Conservation (phyloP, 345 rosid genomes). For the Passiflora organensis region DNA sequence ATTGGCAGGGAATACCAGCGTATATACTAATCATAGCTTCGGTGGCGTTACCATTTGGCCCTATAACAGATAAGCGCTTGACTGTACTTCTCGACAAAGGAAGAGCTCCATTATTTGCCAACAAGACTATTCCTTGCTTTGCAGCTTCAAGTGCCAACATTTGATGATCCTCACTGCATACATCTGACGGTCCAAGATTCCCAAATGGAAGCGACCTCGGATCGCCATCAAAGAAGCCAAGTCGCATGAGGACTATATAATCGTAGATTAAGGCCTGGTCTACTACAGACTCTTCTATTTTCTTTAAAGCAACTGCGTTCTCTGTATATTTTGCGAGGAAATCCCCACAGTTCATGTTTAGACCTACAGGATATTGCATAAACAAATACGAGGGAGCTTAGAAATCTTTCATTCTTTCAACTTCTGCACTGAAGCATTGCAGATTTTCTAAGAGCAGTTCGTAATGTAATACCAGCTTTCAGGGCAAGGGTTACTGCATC, state of each 20-base stretch:
- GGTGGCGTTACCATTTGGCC: conserved; percentile 48
- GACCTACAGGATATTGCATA: conserved; percentile 18
- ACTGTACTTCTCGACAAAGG: conserved; percentile 29
- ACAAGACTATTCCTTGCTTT: conserved; percentile 44
- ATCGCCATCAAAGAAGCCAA: conserved; percentile 52
- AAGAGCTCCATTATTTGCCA: conserved; percentile 38
- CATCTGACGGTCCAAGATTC: conserved; percentile 43
- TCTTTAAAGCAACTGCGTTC: conserved; percentile 26
- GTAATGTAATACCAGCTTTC: conserved; percentile 32
- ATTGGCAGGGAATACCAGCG: conserved; percentile 42
- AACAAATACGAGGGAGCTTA: not conserved
- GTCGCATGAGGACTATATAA: conserved; percentile 41
- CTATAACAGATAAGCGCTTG: conserved; percentile 30
- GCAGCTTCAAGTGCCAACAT: conserved; percentile 43
- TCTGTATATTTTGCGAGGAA: conserved; percentile 36
- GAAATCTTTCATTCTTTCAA: not conserved
- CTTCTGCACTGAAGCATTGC: not conserved
- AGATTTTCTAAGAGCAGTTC: not conserved
- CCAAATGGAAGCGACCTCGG: conserved; percentile 35
- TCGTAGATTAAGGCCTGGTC: conserved; percentile 40
- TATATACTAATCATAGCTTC: conserved; percentile 43
- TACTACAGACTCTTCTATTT: conserved; percentile 36
- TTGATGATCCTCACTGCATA: conserved; percentile 36
- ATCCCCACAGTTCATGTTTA: conserved; percentile 47
- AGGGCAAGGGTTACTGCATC: conserved; percentile 31